These are phyloP conservation scores for Kodamaea plutei DNA, from an alignment of 1,139 yeast species.

Conservation along the genomic window DNA sequence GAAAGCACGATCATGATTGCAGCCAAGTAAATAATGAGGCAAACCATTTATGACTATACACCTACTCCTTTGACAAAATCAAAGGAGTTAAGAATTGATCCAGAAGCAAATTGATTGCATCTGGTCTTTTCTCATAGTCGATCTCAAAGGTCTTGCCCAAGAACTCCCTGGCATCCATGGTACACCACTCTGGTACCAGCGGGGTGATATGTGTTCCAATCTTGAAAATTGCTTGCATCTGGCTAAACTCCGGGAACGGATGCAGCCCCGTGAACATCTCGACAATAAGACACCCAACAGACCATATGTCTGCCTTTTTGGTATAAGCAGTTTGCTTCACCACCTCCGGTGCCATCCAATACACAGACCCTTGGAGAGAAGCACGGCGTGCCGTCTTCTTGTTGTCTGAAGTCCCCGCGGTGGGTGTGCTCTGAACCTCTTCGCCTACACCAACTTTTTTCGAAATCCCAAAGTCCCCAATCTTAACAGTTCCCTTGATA, in stretches of 20 bases:
- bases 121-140: conserved; percentile 69
- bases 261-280: conserved; percentile 96
- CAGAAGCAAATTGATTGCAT: conserved; percentile 63
- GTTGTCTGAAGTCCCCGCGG: conserved; percentile 11
- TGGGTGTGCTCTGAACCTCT: conserved; percentile 11
- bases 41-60: no score
- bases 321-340: conserved; percentile 89
- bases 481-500: conserved; percentile 85
- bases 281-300: conserved; percentile 84
- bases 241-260: conserved; percentile 90
- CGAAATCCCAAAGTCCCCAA: conserved; percentile 92
- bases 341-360: conserved; percentile 99
- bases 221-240: conserved; percentile 93
- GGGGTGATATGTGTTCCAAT: conserved; percentile 83
- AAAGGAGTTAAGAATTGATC: conserved; percentile 58
- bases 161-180: conserved; percentile 66
- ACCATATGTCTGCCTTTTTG: conserved; percentile 92
- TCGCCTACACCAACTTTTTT: conserved; percentile 53
- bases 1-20: no score
- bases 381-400: conserved; percentile 55
- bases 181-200: conserved; percentile 72
- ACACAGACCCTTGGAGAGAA: conserved; percentile 88
- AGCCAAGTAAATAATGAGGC: no score
- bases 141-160: conserved; percentile 65
- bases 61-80: conserved; percentile 36